Conservation (phyloP, 305 asterid species). For the Fraxinus ornus region DNA sequence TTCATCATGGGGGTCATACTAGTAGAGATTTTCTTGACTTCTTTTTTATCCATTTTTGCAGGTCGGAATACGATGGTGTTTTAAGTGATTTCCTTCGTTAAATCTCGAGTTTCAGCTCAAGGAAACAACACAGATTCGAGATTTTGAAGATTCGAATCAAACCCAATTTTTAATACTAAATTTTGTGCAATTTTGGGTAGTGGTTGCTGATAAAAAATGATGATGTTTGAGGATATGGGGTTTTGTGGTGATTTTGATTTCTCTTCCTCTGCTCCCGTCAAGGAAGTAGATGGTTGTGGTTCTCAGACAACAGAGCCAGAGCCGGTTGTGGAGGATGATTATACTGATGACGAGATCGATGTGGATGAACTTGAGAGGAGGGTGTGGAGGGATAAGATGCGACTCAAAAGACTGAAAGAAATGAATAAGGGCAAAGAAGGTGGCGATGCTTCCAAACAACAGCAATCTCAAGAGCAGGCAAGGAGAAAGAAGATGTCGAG, state of each 20-base stretch:
- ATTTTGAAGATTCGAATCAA: not conserved
- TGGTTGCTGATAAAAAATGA: not conserved
- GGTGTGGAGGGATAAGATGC: constrained; percentile 86
- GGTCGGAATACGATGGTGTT: constrained; percentile 24
- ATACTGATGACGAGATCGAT: constrained; percentile 73
- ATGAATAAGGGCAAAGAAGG: constrained; percentile 52
- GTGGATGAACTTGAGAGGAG: constrained; percentile 81
- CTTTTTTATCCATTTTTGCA: constrained; percentile 31
- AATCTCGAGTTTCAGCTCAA: not conserved
- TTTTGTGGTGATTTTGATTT: constrained; percentile 69
- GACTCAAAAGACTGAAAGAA: constrained; percentile 63
- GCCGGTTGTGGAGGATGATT: constrained; percentile 62
- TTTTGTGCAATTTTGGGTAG: not conserved
- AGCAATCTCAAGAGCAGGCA: constrained; percentile 77
- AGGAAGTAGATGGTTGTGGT: constrained; percentile 40
- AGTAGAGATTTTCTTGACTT: constrained; percentile 9
- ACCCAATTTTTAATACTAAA: not conserved
- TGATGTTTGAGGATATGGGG: constrained; percentile 55
- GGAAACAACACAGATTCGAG: not conserved
- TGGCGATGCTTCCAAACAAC: constrained; percentile 44
- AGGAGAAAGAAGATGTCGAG: constrained; percentile 81
- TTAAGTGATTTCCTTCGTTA: not conserved
- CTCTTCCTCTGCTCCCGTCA: constrained; percentile 49
- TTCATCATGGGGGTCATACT: not conserved
- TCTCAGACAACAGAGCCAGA: constrained; percentile 31